Evolutionary conservation across 129 eudicot species (phyloP), one percentile per base, ranked within the genome.

Genomic region (Flaveria brownii): DNA sequence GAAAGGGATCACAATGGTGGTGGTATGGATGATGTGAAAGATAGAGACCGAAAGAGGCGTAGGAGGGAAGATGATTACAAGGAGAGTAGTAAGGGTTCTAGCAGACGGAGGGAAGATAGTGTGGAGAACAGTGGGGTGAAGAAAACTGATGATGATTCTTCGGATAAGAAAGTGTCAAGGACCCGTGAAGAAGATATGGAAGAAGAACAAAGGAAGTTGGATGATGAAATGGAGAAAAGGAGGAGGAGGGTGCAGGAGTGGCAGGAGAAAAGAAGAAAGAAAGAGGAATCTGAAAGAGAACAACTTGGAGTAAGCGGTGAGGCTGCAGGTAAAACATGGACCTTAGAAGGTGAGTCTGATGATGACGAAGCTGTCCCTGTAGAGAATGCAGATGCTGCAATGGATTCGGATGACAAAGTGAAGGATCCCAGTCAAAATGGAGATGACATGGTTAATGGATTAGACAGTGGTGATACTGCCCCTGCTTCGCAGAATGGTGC

Each of bases 171-270:
- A 71, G 88, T 79, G 71, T 78, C 59, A 43, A 86, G 80, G 68
- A 78, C 83, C 6, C 83, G 84, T 47, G 97, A 87, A 81, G 91
- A 87, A 26, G 97, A 84, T 63, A 73, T 89, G 52, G 97, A 88
- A 73, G 97, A 92, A 75, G 97, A 92, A 77, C 96, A 92, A 42
- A 78, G 85, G 75, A 87, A 82, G 77, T 72, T 92, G 84, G 96
- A 89, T 72, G 97, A 92, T 43, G 96, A 92, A 73, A 89, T 89
- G 97, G 97, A 92, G 71, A 89, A 92, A 73, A 82, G 97, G 47
- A 87, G 97, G 84, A 89, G 97, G 80, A 86, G 97, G 74, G 97
- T 92, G 63, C 93, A 92, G 82, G 97, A 92, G 74, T 92, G 97
- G 97, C 96, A 92, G 73, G 97, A 89, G 75, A 78, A 85, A 66